A percentile compares a stretch with the other conserved stretches of the same genome.
phyloP scores from a whole-genome alignment of 768 basidiomycete genomes.

The Lactifluus rugatus region DNA sequence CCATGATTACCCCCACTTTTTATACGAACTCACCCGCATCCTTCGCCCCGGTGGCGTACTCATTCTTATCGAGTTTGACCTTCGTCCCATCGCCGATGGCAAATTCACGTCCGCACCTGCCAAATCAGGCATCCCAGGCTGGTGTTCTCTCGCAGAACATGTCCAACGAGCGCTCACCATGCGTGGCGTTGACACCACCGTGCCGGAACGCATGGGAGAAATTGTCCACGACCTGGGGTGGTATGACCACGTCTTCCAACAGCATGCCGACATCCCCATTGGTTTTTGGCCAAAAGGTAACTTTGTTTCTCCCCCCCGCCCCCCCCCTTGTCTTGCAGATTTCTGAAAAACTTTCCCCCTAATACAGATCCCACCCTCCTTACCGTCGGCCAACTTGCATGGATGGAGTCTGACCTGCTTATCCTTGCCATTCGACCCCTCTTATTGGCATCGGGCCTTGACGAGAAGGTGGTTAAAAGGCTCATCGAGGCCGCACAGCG shows the following conservation, averaged over 20 bases:
- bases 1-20: slow-evolving; percentile 47
- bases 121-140: slow-evolving; percentile 39
- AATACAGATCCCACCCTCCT: slow-evolving; percentile 43
- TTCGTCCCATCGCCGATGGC: slow-evolving; percentile 40
- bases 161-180: slow-evolving; percentile 45
- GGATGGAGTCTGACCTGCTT: slow-evolving; percentile 63
- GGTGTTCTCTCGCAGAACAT: slow-evolving; percentile 56
- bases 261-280: slow-evolving; percentile 54
- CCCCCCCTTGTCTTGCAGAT: no score
- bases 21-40: slow-evolving; percentile 54
- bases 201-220: slow-evolving; percentile 45
- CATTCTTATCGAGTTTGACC: slow-evolving; percentile 54
- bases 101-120: slow-evolving; percentile 28
- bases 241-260: slow-evolving; percentile 48
- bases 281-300: slow-evolving; percentile 60
- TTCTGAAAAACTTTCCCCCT: no score
- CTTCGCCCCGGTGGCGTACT: slow-evolving; percentile 63
- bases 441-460: slow-evolving; percentile 43
- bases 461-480: slow-evolving; percentile 43
- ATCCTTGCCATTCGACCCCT: slow-evolving; percentile 54
- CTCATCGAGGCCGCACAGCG: slow-evolving; percentile 54
- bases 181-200: slow-evolving; percentile 45
- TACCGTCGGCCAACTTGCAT: slow-evolving; percentile 59
- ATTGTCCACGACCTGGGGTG: slow-evolving; percentile 38
- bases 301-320: no score